These are phyloP conservation scores for Stemphylium beticola DNA, from an alignment of 2,329 filamentous ascomycete species.

Conservation along the genomic window DNA sequence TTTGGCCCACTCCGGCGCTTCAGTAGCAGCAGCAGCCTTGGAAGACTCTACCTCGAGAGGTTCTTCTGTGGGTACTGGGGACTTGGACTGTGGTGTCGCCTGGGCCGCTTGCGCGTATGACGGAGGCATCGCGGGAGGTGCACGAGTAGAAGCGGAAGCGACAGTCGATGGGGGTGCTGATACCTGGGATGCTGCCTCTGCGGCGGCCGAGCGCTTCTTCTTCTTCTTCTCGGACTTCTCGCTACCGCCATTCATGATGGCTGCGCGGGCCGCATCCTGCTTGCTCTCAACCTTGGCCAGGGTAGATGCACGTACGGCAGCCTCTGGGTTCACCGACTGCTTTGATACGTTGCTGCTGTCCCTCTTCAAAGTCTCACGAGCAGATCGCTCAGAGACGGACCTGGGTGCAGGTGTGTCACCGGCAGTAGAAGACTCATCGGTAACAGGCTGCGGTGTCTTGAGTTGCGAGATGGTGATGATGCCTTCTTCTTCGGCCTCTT, in stretches of 20 bases:
- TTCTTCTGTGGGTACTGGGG: slow-evolving; percentile 33
- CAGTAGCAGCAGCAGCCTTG: slow-evolving; percentile 25
- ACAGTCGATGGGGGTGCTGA: slow-evolving; percentile 17
- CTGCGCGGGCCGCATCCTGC: slow-evolving; percentile 49
- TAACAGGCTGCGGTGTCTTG: slow-evolving; percentile 39
- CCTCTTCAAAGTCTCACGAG: slow-evolving; percentile 45
- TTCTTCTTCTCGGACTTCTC: slow-evolving; percentile 63
- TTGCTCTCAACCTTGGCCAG: slow-evolving; percentile 52
- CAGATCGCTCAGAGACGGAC: slow-evolving; percentile 44
- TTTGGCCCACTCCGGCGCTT: slow-evolving; percentile 48
- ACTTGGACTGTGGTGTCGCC: slow-evolving; percentile 35
- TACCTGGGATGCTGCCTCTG: slow-evolving; percentile 56
- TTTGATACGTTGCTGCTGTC: slow-evolving; percentile 42
- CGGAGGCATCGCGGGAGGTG: slow-evolving; percentile 21
- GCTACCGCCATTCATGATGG: slow-evolving; percentile 49
- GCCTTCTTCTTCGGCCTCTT: slow-evolving; percentile 77
- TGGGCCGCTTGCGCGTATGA: slow-evolving; percentile 54
- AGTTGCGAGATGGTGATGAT: slow-evolving; percentile 78
- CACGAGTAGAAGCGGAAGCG: slow-evolving; percentile 17
- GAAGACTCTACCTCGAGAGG: slow-evolving; percentile 19
- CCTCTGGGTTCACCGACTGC: slow-evolving; percentile 47
- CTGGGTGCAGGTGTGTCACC: slow-evolving; percentile 44
- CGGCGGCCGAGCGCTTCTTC: slow-evolving; percentile 65
- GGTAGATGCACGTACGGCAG: slow-evolving; percentile 49
- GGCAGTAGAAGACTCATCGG: slow-evolving; percentile 49